A percentile compares a stretch with the other conserved stretches of the same genome.
Evolutionary conservation across 352 stramenopile species (phyloP).

Genomic region (Saprolegnia parasitica): DNA sequence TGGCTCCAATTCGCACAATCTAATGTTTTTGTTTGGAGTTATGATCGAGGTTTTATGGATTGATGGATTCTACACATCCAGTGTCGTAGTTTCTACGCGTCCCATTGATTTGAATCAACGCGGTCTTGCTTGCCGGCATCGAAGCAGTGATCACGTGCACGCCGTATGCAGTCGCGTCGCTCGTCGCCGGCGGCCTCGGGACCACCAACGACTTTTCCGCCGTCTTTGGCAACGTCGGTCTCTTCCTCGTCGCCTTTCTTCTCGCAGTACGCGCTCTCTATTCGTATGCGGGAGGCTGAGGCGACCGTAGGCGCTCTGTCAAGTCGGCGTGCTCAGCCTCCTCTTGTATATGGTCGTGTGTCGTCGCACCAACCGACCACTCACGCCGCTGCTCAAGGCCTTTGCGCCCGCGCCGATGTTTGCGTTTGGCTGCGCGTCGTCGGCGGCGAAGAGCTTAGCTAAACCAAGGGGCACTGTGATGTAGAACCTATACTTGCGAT

Average conservation of each 20-base stretch:
- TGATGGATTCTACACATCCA: too few species aligned
- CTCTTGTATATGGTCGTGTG: slow-evolving; percentile 53
- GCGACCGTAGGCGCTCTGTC: slow-evolving; percentile 34
- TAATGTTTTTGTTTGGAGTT: too few species aligned
- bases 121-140: slow-evolving; percentile 67
- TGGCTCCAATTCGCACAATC: slow-evolving; percentile 20
- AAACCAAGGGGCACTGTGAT: too few species aligned
- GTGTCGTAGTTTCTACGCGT: too few species aligned
- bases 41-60: too few species aligned
- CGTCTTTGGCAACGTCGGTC: slow-evolving; percentile 45
- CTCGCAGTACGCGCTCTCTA: neutral
- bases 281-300: neutral
- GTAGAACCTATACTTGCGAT: too few species aligned
- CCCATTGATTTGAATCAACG: too few species aligned
- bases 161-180: slow-evolving; percentile 58
- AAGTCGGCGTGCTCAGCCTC: slow-evolving; percentile 44
- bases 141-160: slow-evolving; percentile 59
- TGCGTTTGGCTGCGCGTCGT: slow-evolving; percentile 60
- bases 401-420: slow-evolving; percentile 60
- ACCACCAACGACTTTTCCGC: slow-evolving; percentile 42
- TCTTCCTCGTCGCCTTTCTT: slow-evolving; percentile 43
- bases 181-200: slow-evolving; percentile 58
- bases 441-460: slow-evolving; percentile 53
- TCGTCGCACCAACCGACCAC: slow-evolving; percentile 37
- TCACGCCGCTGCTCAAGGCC: slow-evolving; percentile 38